Evolutionary conservation across 2,329 filamentous ascomycete species (phyloP).

Genomic region (Xylaria arbuscula): DNA sequence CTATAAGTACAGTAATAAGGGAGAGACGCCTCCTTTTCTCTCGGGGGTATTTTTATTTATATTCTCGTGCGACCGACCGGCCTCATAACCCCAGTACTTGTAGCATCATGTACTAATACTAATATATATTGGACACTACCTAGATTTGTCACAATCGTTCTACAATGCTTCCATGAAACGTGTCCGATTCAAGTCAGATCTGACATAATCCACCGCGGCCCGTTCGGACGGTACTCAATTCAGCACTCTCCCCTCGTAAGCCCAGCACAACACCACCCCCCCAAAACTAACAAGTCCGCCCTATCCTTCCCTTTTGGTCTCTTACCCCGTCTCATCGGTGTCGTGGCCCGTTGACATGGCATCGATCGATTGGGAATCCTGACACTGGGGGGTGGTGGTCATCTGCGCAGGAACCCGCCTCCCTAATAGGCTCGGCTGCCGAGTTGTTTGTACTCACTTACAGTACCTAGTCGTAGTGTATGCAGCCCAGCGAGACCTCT

Average conservation of each 20-base stretch:
- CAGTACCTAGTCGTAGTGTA: background rate
- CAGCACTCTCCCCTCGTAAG: slow-evolving; percentile 24
- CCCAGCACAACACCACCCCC: background rate
- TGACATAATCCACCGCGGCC: slow-evolving; percentile 36
- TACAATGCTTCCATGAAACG: slow-evolving; percentile 19
- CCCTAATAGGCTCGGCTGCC: slow-evolving; percentile 49
- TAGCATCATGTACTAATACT: background rate
- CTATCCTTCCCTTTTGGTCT: slow-evolving; percentile 24
- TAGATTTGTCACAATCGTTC: slow-evolving; percentile 29
- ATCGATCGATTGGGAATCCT: slow-evolving; percentile 41
- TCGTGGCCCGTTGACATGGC: slow-evolving; percentile 44
- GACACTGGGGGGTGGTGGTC: slow-evolving; percentile 45
- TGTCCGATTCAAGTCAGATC: slow-evolving; percentile 29
- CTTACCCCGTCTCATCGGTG: slow-evolving; percentile 22
- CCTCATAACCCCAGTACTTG: background rate
- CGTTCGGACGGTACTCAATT: slow-evolving; percentile 35
- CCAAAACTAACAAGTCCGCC: background rate
- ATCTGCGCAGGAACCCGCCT: slow-evolving; percentile 53
- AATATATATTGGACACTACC: background rate
- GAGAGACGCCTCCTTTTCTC: background rate
- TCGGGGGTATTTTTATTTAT: slow-evolving; percentile 2
- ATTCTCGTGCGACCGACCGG: background rate
- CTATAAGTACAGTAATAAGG: background rate
- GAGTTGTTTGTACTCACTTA: background rate
- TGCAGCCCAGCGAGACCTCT: background rate